Evolutionary conservation across 768 basidiomycete species (phyloP).

Genomic region (Trametes elegans): DNA sequence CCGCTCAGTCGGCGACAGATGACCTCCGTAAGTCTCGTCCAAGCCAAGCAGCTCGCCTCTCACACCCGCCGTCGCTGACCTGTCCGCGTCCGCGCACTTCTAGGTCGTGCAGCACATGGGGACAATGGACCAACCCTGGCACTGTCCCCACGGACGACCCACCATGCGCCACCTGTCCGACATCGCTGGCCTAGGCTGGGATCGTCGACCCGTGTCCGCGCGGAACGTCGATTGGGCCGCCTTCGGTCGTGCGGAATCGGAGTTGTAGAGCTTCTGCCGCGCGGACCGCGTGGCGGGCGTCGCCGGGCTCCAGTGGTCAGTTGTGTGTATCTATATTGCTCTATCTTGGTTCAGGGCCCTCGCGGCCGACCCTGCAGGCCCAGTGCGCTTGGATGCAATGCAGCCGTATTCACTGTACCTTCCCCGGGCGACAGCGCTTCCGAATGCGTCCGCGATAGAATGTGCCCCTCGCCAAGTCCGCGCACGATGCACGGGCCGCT

Average conservation of each 20-base stretch:
- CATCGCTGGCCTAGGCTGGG: slow-evolving; percentile 31
- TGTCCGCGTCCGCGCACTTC: neutral
- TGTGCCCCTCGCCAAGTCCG: neutral
- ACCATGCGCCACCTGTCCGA: slow-evolving; percentile 78
- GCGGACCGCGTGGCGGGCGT: too few species aligned
- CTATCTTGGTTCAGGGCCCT: slow-evolving; percentile 10
- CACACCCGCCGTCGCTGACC: neutral
- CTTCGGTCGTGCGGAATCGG: slow-evolving; percentile 3
- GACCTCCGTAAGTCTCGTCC: slow-evolving; percentile 51
- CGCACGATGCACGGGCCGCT: neutral
- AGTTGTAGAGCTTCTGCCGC: neutral
- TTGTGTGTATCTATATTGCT: slow-evolving; percentile 8
- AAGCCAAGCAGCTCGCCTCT: neutral
- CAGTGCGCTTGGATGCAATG: neutral
- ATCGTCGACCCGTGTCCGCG: neutral
- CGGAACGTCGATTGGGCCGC: slow-evolving; percentile 13
- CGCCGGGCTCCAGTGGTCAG: neutral
- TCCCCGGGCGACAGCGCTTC: neutral
- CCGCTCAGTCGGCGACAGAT: slow-evolving; percentile 77
- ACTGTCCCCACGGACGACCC: slow-evolving; percentile 83
- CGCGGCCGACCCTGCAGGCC: too few species aligned
- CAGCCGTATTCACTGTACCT: neutral
- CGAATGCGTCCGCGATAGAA: slow-evolving; percentile 1
- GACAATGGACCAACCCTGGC: slow-evolving; percentile 83
- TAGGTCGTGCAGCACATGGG: slow-evolving; percentile 82